Percentiles rank a stretch among this genome's conserved stretches.
phyloP scores from a whole-genome alignment of 2,329 filamentous ascomycete genomes.

The Exophiala calicioides region DNA sequence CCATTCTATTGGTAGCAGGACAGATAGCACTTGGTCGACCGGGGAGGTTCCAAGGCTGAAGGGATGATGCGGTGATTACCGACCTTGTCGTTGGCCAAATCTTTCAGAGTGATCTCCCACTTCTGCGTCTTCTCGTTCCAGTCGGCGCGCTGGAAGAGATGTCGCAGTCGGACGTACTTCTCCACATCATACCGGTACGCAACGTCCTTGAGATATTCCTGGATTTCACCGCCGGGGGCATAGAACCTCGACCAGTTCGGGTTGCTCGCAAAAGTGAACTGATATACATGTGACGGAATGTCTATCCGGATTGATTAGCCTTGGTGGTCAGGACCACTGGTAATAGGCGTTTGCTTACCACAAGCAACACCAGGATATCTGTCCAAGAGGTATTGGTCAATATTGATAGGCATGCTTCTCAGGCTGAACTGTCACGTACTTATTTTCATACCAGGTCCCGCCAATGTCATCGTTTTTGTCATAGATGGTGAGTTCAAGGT shows the following conservation, averaged over 20 bases:
- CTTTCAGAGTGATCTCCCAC: slow-evolving; percentile 4
- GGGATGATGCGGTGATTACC: no score
- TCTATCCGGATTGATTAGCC: no score
- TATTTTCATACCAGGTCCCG: slow-evolving; percentile 45
- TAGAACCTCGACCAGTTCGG: slow-evolving; percentile 38
- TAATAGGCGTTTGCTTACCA: no score
- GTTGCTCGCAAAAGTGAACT: slow-evolving; percentile 49
- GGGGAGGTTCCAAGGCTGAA: no score
- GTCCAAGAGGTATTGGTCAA: not conserved
- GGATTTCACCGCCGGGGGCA: slow-evolving; percentile 17
- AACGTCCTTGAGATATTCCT: slow-evolving; percentile 17
- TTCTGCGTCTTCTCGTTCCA: slow-evolving; percentile 17
- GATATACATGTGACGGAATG: no score
- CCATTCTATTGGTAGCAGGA: no score
- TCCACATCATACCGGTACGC: slow-evolving; percentile 21
- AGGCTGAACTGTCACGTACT: slow-evolving; percentile 30
- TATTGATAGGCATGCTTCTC: no score
- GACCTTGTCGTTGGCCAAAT: no score
- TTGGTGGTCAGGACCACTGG: no score
- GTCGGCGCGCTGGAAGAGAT: slow-evolving; percentile 13
- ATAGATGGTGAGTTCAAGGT: no score
- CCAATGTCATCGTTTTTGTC: slow-evolving; percentile 41
- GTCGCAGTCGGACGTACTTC: slow-evolving; percentile 25
- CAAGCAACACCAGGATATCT: slow-evolving; percentile 6
- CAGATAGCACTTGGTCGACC: no score